Evolutionary conservation across 2,329 filamentous ascomycete species (phyloP), one percentile per base, ranked within the genome.

Genomic region (Phyllosticta capitalensis): DNA sequence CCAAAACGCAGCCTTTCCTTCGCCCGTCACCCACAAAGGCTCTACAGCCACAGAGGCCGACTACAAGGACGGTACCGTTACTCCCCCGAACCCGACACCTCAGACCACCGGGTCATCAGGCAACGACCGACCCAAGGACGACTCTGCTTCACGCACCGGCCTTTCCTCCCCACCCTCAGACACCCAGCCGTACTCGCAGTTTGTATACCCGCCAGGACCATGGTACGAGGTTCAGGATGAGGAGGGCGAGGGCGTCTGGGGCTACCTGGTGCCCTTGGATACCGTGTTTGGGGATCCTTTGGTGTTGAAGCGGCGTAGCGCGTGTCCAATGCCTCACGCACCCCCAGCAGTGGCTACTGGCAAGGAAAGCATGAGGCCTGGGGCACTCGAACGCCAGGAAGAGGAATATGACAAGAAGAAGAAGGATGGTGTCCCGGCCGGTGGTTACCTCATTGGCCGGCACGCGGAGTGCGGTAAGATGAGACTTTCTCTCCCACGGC

Each of bases 401-500:
- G 84, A 89, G 66, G 70, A 80, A 38, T 83, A 81, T 59, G 72
- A 76, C 56, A 69, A 75, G 52, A 79, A 79, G 66, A 79, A 81
- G 63, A 83, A 72, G 22, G 60, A 68, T 21, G 71, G 81, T 6
- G 76, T 84, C 20, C 80, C 87, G 14, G 86, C 90, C 0, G 87
- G 89, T 49, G 94, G 94, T 28, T 99, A 95, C 71, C 76, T 99
- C 58, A 88, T 99, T 63, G 94, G 94, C 45, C 83, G 94, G 64
- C 94, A 99, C 76, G 87, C 88, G 2, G 94, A 99, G 75, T 97
- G 94, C 73, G 90, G 89, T 92, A 81, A 70, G 88, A 80, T 17
- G 9, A 57, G 61, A 14, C 20, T 10, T 6, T 2, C 14, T 45
- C 7, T 14, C 12, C 19, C 20, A 9, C 45, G 30, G 19, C 48